A percentile compares a stretch with the other conserved stretches of the same genome.
Evolutionary conservation across 2,329 filamentous ascomycete genomes (phyloP).

Genomic region (Ilyonectria sp.): DNA sequence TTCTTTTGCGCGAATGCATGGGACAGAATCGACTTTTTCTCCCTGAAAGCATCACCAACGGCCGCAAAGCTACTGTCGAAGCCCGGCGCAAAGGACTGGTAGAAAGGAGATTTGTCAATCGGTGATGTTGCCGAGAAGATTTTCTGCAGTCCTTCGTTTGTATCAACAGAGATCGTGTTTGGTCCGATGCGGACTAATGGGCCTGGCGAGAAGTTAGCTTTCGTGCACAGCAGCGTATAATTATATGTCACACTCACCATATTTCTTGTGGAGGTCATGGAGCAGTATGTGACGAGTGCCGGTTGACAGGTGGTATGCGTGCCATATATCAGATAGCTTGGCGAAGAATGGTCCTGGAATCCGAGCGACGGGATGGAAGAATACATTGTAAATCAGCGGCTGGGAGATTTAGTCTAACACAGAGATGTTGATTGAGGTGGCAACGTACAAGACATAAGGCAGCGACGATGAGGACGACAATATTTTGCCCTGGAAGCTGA

Average conservation of each 20-base stretch:
- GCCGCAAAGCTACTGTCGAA: background rate
- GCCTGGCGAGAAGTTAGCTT: background rate
- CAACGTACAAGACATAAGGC: too few relatives aligned
- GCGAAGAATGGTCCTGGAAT: constrained; percentile 1
- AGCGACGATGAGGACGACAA: too few relatives aligned
- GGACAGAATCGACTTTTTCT: constrained; percentile 8
- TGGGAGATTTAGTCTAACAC: background rate
- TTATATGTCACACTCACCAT: background rate
- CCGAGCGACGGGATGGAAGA: constrained; percentile 4
- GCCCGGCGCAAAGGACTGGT: background rate
- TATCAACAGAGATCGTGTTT: constrained; percentile 4
- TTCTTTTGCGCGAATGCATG: constrained; percentile 5
- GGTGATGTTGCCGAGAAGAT: constrained; percentile 5
- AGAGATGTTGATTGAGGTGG: too few relatives aligned
- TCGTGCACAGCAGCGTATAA: too few relatives aligned
- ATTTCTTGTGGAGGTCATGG: background rate
- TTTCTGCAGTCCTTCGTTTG: constrained; percentile 3
- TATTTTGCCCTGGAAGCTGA: too few relatives aligned
- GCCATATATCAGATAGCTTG: constrained; percentile 5
- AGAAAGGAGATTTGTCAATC: constrained; percentile 6
- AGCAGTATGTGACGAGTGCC: constrained; percentile 1
- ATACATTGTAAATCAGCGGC: background rate
- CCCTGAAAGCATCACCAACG: background rate
- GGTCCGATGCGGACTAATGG: constrained; percentile 5
- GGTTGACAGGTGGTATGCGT: constrained; percentile 3